Conservation (phyloP, 75 land plant genomes). For the Cunninghamia lanceolata region DNA sequence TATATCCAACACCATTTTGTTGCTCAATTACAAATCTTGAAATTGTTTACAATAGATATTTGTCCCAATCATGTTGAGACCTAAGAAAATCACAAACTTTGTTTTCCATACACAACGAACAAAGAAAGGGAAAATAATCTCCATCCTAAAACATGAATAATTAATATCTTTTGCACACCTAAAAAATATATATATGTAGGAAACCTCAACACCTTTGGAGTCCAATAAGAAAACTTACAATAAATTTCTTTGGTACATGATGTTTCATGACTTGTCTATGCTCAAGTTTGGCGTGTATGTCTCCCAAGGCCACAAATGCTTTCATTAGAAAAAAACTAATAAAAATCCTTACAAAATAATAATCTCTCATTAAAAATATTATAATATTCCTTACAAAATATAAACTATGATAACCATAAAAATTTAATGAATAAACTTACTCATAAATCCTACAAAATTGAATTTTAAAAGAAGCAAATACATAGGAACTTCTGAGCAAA, state of each 20-base stretch:
- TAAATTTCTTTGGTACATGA: conserved; percentile 44
- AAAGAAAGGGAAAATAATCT: not conserved
- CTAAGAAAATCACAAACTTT: no score
- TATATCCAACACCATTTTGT: not conserved
- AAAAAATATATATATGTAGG: conserved; percentile 90
- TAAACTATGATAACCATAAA: not conserved
- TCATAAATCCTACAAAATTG: not conserved
- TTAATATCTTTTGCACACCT: conserved; percentile 43
- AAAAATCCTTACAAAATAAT: not conserved
- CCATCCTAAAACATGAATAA: no score
- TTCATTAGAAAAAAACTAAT: not conserved
- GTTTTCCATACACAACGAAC: no score
- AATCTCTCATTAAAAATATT: not conserved
- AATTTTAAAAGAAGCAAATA: no score
- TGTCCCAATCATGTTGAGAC: no score
- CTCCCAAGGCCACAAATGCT: conserved; percentile 70
- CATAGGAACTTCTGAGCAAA: no score
- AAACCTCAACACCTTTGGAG: conserved; percentile 61
- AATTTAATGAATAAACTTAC: not conserved
- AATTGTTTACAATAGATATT: not conserved
- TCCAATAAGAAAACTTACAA: conserved; percentile 78
- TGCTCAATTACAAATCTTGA: not conserved
- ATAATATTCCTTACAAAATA: not conserved
- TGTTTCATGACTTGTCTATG: conserved; percentile 83
- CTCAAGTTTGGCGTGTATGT: conserved; percentile 58